These are phyloP conservation scores for Aureobasidium namibiae DNA, from an alignment of 2,329 filamentous ascomycete genomes.

Conservation along the genomic window DNA sequence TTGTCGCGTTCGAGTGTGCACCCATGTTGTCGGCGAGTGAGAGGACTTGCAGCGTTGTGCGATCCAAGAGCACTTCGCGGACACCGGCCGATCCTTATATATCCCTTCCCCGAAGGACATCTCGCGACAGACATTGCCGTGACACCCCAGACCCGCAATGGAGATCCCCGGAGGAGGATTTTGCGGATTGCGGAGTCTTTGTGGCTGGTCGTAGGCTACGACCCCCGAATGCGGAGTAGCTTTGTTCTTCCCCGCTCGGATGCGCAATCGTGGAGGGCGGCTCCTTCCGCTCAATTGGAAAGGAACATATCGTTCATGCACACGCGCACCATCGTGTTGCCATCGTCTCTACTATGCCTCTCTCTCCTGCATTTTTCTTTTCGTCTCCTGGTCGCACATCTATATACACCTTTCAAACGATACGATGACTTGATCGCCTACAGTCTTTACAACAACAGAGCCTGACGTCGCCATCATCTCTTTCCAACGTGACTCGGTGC, in stretches of 20 bases:
- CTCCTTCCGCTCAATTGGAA: not conserved
- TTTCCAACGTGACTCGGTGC: no score
- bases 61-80: not conserved
- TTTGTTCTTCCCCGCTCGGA: not conserved
- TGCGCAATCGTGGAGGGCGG: not conserved
- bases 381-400: no score
- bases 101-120: not conserved
- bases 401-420: no score
- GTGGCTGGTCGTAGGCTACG: slow-evolving; percentile 1
- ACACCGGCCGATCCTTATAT: not conserved
- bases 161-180: not conserved
- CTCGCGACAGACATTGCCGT: not conserved
- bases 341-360: not conserved
- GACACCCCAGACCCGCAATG: not conserved
- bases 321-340: not conserved
- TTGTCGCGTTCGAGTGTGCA: not conserved
- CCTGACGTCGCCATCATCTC: no score
- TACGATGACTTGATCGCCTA: no score
- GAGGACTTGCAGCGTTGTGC: not conserved
- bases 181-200: not conserved
- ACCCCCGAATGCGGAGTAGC: not conserved
- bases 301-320: not conserved
- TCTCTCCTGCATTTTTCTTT: no score
- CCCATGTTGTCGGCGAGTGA: not conserved
- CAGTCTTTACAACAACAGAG: no score